A percentile compares a stretch with the other conserved stretches of the same genome.
Evolutionary conservation across 768 basidiomycete genomes (phyloP).

Genomic region (Tylopilus plumbeoviolaceoides): DNA sequence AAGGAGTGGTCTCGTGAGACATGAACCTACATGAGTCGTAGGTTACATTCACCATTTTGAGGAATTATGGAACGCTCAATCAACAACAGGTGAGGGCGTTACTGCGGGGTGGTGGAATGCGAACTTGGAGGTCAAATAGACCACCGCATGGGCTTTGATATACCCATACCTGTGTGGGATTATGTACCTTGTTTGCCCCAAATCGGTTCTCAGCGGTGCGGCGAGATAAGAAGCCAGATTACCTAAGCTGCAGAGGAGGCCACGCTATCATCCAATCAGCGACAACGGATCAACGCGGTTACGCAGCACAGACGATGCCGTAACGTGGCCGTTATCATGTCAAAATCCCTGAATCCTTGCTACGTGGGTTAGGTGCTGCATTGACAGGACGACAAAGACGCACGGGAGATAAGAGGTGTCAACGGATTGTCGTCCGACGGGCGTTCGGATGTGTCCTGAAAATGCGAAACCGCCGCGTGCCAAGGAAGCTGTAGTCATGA

Average conservation of each 20-base stretch:
- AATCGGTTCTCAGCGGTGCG: constrained; percentile 9
- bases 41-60: constrained; percentile 41
- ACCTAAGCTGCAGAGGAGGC: constrained; percentile 17
- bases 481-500: neutral
- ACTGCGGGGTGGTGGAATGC: too few species aligned
- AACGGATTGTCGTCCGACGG: neutral
- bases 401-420: constrained; percentile 13
- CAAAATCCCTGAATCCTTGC: neutral
- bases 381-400: constrained; percentile 9
- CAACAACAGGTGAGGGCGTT: neutral
- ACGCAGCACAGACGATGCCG: neutral
- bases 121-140: neutral
- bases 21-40: constrained; percentile 37
- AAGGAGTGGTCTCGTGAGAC: neutral
- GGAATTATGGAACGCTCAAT: neutral
- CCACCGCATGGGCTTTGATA: constrained; percentile 10
- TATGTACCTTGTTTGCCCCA: constrained; percentile 4
- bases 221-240: constrained; percentile 20
- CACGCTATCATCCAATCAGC: constrained; percentile 21
- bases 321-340: constrained; percentile 13
- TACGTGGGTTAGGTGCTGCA: neutral
- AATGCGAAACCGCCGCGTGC: neutral
- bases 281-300: neutral
- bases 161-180: constrained; percentile 21
- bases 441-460: neutral